These are phyloP conservation scores for Lactifluus subvellereus DNA, from an alignment of 768 basidiomycete genomes.

Conservation along the genomic window DNA sequence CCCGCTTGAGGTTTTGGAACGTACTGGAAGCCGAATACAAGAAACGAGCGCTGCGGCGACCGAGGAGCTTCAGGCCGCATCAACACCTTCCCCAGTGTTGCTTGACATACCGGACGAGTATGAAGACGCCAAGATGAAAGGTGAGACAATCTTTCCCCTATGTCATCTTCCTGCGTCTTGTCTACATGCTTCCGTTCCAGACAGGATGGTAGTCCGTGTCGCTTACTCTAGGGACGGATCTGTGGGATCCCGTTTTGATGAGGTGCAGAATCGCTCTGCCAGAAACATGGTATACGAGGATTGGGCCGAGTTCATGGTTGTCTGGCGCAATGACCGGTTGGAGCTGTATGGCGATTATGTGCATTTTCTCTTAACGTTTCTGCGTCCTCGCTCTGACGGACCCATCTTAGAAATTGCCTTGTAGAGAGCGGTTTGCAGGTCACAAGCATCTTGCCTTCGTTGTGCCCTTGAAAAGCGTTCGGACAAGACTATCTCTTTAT, in stretches of 20 bases:
- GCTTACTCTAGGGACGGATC: constrained; percentile 54
- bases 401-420: constrained; percentile 47
- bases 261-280: constrained; percentile 57
- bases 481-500: constrained; percentile 75
- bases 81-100: constrained; percentile 21
- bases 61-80: constrained; percentile 26
- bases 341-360: constrained; percentile 88
- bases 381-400: neutral
- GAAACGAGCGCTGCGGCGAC: constrained; percentile 63
- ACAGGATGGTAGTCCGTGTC: constrained; percentile 83
- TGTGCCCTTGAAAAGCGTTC: constrained; percentile 59
- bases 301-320: constrained; percentile 81
- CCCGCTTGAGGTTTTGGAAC: constrained; percentile 60
- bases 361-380: constrained; percentile 27
- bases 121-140: constrained; percentile 67
- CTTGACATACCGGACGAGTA: constrained; percentile 5
- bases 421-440: constrained; percentile 59
- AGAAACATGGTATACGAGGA: constrained; percentile 55
- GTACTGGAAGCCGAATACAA: constrained; percentile 49
- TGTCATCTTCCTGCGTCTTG: constrained; percentile 22
- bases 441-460: constrained; percentile 76
- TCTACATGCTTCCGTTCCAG: constrained; percentile 37
- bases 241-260: constrained; percentile 53
- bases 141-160: constrained; percentile 37
- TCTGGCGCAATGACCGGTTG: constrained; percentile 69